Base-by-base conservation (phyloP, 202 grass and related monocot genomes). In the Musa balbisiana region DNA sequence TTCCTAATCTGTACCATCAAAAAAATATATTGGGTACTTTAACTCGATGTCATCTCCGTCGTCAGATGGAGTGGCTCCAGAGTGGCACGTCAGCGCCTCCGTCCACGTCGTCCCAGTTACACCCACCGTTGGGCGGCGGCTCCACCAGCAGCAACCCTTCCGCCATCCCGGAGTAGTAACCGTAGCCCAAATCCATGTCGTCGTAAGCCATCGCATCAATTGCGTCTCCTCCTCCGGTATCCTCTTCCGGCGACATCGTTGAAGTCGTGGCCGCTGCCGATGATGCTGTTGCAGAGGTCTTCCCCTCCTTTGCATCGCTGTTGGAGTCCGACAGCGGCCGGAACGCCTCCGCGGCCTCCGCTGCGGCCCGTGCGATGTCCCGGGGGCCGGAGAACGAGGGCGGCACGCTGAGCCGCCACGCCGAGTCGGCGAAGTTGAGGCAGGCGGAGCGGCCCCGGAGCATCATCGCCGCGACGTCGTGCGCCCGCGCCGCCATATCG, bases 351-450 rank as follows among this genome's bases (percentile, higher is more conserved):
- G 89, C 76, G 1, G 85, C 81, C 59, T 80, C 83, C 24, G 86
- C 73, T 21, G 86, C 87, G 56, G 81, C 78, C 9, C 52, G 62
- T 73, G 75, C 84, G 62, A 93, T 62, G 27, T 86, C 81, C 25
- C 73, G 54, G 0, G 73, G 80, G 54, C 64, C 72, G 16, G 68
- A 79, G 21, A 78, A 77, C 1, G 83, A 84, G 0, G 69, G 10
- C 6, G 69, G 51, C 25, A 24, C 80, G 20, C 78, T 83, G 49
- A 93, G 84, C 2, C 89, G 71, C 74, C 73, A 92, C 0, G 89
- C 89, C 2, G 92, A 96, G 81, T 89, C 89, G 11, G 89, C 87
- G 80, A 96, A 96, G 76, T 96, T 96, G 54, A 96, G 86, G 70
- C 89, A 89, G 21, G 86, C 89, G 11, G 52, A 72, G 10, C 69